Evolutionary conservation across 805 yeast species (phyloP), one percentile per base, ranked within the genome.

Genomic region (Lipomyces sp.): DNA sequence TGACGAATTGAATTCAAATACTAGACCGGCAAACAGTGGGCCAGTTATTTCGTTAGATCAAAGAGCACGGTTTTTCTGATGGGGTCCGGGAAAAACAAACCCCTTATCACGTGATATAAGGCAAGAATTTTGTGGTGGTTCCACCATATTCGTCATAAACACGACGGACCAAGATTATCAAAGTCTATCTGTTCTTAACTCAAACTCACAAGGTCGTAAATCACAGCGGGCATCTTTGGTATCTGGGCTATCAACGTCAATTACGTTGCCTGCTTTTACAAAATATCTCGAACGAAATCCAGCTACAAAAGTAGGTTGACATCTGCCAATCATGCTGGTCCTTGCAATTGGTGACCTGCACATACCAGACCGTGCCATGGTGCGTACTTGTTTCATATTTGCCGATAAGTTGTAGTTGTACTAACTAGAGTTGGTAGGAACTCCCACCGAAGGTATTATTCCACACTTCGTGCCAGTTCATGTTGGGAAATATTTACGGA

Each of bases 281-380:
- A 24, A 24, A 24, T 24, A 24, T 1, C 24, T 42, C 48, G 48
- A 5, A 42, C 18, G 24, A 15, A 42, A 42, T 42, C 48, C 48
- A 42, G 48, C 24, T n/a, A 7, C 3, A 24, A 42, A 42, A 24
- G 24, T 7, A 42, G 48, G 48, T 2, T 42, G n/a, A 42, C 3
- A 42, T 42, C 29, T 42, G 10, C 18, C 24, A 42, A 42, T n/a
- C 48, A 89, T 90, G 95, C 81, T 90, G 56, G 80, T 89, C 32
- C 80, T 94, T 54, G 96, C 96, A 2, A 86, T 94, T 69, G 97
- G 97, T 8, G 98, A 94, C 75, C 82, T 94, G 1, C 92, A 88
- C 77, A 89, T 94, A 39, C 99, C 99, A 1, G 92, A 91, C 64
- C 81, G 97, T 71, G 90, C 94, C 8, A 81, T 85, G 34, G 93